A percentile compares a stretch with the other conserved stretches of the same genome.
Conservation (phyloP, 345 rosid genomes). For the Arabis hirsuta region DNA sequence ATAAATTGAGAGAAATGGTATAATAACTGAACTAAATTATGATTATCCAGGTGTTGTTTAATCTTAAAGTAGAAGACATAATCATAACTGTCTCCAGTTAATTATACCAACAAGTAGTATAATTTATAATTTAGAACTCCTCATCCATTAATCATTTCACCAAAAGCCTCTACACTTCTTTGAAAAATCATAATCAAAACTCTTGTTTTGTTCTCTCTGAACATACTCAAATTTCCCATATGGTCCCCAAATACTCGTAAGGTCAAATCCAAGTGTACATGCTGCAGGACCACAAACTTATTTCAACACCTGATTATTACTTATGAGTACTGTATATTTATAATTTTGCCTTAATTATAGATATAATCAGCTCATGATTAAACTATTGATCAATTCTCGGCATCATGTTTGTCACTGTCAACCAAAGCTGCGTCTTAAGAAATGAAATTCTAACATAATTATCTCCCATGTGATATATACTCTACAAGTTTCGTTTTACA, state of each 20-base stretch:
- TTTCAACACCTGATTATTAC: conserved; percentile 14
- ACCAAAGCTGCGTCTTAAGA: conserved; percentile 5
- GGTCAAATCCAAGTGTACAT: conserved; percentile 22
- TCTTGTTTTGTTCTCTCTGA: conserved; percentile 36
- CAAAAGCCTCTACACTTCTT: conserved; percentile 23
- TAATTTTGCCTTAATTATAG: background rate
- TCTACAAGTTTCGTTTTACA: too few species aligned
- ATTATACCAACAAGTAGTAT: conserved; percentile 19
- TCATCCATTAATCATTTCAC: conserved; percentile 41
- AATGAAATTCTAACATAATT: background rate
- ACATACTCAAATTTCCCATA: background rate
- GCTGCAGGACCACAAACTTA: conserved; percentile 39
- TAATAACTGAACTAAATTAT: conserved; percentile 1
- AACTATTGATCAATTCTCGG: conserved; percentile 18
- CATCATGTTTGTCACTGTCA: conserved; percentile 19
- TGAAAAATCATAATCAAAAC: conserved; percentile 24
- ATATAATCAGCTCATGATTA: conserved; percentile 37
- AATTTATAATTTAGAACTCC: conserved; percentile 33
- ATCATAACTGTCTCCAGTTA: conserved; percentile 36
- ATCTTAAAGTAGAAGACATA: conserved; percentile 44
- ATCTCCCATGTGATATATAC: background rate
- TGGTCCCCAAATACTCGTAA: conserved; percentile 21
- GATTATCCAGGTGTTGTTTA: conserved; percentile 29
- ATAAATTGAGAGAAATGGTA: conserved; percentile 1
- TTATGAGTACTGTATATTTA: conserved; percentile 18